Evolutionary conservation across 441 rosid species (phyloP).

Genomic region (Brassica hybrid): DNA sequence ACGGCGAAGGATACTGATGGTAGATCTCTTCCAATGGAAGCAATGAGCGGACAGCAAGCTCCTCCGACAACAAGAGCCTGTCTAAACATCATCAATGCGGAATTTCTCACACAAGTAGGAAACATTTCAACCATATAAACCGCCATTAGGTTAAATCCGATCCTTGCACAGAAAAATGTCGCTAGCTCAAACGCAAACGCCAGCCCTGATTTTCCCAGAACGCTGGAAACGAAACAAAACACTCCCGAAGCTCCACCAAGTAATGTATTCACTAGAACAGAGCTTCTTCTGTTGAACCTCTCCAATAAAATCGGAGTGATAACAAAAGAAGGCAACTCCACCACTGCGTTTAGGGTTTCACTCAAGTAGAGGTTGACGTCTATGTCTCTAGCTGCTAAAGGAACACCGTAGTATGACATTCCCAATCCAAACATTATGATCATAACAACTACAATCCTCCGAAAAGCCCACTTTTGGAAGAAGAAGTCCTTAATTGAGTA

Average conservation of each 20-base stretch:
- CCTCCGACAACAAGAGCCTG: slow-evolving; percentile 74
- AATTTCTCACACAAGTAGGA: slow-evolving; percentile 74
- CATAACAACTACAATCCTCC: slow-evolving; percentile 49
- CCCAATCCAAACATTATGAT: slow-evolving; percentile 58
- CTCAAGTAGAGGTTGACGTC: slow-evolving; percentile 55
- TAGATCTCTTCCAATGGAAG: slow-evolving; percentile 48
- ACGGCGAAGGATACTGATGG: slow-evolving; percentile 52
- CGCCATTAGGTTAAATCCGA: slow-evolving; percentile 45
- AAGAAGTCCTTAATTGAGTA: slow-evolving; percentile 51
- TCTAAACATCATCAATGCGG: slow-evolving; percentile 62
- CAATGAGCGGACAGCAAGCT: slow-evolving; percentile 59
- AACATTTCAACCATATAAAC: slow-evolving; percentile 70
- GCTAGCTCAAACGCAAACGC: slow-evolving; percentile 60
- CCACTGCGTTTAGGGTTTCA: slow-evolving; percentile 62
- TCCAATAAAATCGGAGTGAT: slow-evolving; percentile 50
- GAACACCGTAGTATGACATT: slow-evolving; percentile 73
- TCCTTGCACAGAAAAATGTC: slow-evolving; percentile 60
- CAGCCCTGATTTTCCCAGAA: slow-evolving; percentile 12
- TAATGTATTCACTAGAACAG: slow-evolving; percentile 46
- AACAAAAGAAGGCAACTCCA: slow-evolving; percentile 61
- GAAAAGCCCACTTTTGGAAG: slow-evolving; percentile 58
- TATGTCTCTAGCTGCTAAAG: slow-evolving; percentile 62
- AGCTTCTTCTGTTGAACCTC: slow-evolving; percentile 48
- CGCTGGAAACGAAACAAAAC: slow-evolving; percentile 43
- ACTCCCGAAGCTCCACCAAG: slow-evolving; percentile 57